These are phyloP conservation scores for Durotheca rogersii DNA, from an alignment of 495 filamentous ascomycete species.

Conservation along the genomic window DNA sequence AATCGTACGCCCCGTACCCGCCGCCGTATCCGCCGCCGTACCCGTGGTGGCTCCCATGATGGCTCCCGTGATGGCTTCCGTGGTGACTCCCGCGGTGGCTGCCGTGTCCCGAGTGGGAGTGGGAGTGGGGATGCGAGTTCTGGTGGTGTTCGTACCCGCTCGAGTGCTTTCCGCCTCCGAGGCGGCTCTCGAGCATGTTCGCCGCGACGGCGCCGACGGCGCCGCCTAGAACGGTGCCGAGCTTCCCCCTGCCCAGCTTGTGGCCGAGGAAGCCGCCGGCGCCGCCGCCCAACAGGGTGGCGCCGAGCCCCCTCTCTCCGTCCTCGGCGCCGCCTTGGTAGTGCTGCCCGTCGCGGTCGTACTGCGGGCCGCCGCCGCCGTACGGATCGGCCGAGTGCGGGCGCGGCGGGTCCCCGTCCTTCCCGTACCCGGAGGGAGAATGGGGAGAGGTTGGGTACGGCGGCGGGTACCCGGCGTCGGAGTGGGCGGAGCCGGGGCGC, in stretches of 20 bases:
- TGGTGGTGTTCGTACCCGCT: no score
- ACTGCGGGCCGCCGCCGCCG: slow-evolving; percentile 4
- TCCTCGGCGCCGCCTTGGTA: slow-evolving; percentile 33
- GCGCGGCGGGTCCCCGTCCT: slow-evolving; percentile 1
- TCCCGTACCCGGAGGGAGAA: background rate
- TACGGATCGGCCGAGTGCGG: slow-evolving; percentile 32
- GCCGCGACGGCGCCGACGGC: slow-evolving; percentile 59
- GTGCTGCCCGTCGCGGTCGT: slow-evolving; percentile 23
- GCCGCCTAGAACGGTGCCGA: slow-evolving; percentile 52
- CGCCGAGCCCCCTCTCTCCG: slow-evolving; percentile 55
- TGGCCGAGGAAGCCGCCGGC: slow-evolving; percentile 55
- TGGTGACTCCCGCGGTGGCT: slow-evolving; percentile 1
- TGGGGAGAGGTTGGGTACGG: background rate
- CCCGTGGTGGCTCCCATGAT: slow-evolving; percentile 7
- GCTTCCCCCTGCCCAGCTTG: slow-evolving; percentile 44
- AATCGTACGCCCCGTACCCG: no score
- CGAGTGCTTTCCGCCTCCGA: slow-evolving; percentile 32
- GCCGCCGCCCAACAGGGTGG: slow-evolving; percentile 55
- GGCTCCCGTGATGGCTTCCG: slow-evolving; percentile 4
- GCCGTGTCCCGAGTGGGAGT: slow-evolving; percentile 25
- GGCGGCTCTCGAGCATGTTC: slow-evolving; percentile 52
- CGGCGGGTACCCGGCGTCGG: slow-evolving; percentile 23
- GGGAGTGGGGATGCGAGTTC: no score
- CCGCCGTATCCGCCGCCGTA: slow-evolving; percentile 15
- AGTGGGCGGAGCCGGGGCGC: slow-evolving; percentile 27